These are phyloP conservation scores for Aspergillus sp. DNA, from an alignment of 2,329 filamentous ascomycete genomes.

Conservation along the genomic window DNA sequence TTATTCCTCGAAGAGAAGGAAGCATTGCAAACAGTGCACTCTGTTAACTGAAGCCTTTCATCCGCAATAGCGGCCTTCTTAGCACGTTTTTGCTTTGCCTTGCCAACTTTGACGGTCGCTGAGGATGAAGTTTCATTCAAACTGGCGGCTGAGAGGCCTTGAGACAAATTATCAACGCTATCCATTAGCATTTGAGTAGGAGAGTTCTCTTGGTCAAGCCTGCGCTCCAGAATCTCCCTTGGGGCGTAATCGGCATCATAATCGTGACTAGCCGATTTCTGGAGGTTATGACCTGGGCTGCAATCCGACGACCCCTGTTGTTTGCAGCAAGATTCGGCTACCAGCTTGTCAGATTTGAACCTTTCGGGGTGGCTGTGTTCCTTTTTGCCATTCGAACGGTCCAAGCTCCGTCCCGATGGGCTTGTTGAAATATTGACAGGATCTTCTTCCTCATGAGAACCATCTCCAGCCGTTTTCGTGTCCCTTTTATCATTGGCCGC, in stretches of 20 bases:
- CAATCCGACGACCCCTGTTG: neutral
- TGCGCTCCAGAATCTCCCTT: constrained; percentile 40
- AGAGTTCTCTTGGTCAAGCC: constrained; percentile 30
- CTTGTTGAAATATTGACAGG: neutral
- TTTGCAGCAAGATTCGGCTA: neutral
- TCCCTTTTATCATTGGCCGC: neutral
- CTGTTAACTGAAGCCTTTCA: constrained; percentile 48
- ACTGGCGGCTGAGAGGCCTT: constrained; percentile 17
- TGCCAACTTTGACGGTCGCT: constrained; percentile 42
- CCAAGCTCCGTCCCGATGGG: neutral
- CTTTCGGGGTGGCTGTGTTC: neutral
- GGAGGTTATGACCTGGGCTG: neutral
- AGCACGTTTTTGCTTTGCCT: constrained; percentile 55
- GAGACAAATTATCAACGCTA: constrained; percentile 15
- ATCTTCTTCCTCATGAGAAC: neutral
- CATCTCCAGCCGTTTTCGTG: neutral
- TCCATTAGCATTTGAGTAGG: neutral
- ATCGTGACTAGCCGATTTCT: neutral
- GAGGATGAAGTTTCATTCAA: constrained; percentile 21
- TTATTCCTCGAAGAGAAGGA: constrained; percentile 72
- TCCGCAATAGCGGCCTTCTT: constrained; percentile 43
- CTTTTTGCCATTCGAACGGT: neutral
- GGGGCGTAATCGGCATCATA: constrained; percentile 42
- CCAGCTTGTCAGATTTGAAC: neutral
- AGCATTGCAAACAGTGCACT: constrained; percentile 76